Base-by-base conservation (phyloP, 2,329 filamentous ascomycete genomes). In the Ophiostoma australiae region DNA sequence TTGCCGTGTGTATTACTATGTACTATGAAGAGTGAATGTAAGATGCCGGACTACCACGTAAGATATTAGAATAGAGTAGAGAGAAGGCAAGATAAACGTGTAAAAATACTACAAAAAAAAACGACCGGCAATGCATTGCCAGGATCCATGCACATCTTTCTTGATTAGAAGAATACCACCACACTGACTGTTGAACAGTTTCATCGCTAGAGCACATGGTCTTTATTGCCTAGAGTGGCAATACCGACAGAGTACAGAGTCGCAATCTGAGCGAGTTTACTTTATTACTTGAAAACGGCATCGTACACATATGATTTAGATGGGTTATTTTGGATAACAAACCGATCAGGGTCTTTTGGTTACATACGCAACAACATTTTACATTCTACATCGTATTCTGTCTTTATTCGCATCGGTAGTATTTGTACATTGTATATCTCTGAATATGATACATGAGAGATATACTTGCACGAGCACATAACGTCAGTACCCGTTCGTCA, bases 191-290 rank as follows among this genome's bases (percentile, higher is more conserved):
- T 37, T 48, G 3, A 17, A 48, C 41, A 17, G 41, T 48, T 6
- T 48, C 41, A 48, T 48, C 17, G 44, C 44, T 20, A 1, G 44
- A n/a, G 37, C 44, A 48, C 44, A 27, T 27, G 52, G 23, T 58
- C 52, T 27, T 23, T 58, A 27, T 58, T 58, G 52, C 52, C 52
- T 58, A 58, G 52, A 58, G 52, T 27, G 52, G n/a, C n/a, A 27
- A 58, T 58, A 23, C 52, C n/a, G 52, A 23, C 10, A 27, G 20
- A 55, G n/a, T 27, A 23, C n/a, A 55, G 20, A 55, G 23, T 55
- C 27, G 52, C 10, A 7, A 13, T 41, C 39, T 48, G 44, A n/a
- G 44, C 44, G 44, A 48, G 44, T 48, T 20, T 39, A 39, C 37
- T 39, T 48, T 17, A 48, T 20, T 39, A 39, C 37, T 39, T 48